phyloP scores from a whole-genome alignment of 2,329 filamentous ascomycete species.

The Aspergillus sp. region DNA sequence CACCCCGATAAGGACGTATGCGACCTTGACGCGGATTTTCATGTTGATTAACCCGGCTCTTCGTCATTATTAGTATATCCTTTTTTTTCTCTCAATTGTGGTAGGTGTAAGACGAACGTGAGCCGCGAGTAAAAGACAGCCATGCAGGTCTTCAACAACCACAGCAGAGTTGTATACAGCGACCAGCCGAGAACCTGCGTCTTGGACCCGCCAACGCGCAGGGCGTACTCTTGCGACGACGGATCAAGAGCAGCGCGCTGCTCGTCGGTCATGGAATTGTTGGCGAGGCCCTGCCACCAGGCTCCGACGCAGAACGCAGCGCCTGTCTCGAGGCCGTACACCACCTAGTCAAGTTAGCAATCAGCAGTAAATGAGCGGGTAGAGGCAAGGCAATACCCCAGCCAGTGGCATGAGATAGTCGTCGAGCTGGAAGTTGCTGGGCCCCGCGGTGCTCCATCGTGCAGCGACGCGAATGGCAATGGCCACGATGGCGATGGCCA shows the following conservation, averaged over 20 bases:
- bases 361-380: background rate
- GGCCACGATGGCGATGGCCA: slow-evolving; percentile 51
- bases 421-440: slow-evolving; percentile 54
- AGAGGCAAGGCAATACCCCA: slow-evolving; percentile 37
- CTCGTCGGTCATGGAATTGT: slow-evolving; percentile 57
- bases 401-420: slow-evolving; percentile 61
- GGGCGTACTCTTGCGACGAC: slow-evolving; percentile 46
- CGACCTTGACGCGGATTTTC: slow-evolving; percentile 49
- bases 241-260: slow-evolving; percentile 49
- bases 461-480: slow-evolving; percentile 54
- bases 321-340: slow-evolving; percentile 53
- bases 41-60: slow-evolving; percentile 45
- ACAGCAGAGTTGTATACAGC: slow-evolving; percentile 53
- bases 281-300: slow-evolving; percentile 53
- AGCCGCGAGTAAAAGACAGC: slow-evolving; percentile 58
- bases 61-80: background rate
- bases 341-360: slow-evolving; percentile 36
- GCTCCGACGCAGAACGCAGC: slow-evolving; percentile 53
- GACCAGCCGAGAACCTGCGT: slow-evolving; percentile 57
- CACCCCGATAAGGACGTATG: slow-evolving; percentile 49
- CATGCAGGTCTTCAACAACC: slow-evolving; percentile 57
- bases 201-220: slow-evolving; percentile 55
- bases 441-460: slow-evolving; percentile 50
- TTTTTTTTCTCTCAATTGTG: too few species aligned
- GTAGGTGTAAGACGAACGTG: too few species aligned